Conservation (phyloP, 495 filamentous ascomycete species). For the Tuber indicum region DNA sequence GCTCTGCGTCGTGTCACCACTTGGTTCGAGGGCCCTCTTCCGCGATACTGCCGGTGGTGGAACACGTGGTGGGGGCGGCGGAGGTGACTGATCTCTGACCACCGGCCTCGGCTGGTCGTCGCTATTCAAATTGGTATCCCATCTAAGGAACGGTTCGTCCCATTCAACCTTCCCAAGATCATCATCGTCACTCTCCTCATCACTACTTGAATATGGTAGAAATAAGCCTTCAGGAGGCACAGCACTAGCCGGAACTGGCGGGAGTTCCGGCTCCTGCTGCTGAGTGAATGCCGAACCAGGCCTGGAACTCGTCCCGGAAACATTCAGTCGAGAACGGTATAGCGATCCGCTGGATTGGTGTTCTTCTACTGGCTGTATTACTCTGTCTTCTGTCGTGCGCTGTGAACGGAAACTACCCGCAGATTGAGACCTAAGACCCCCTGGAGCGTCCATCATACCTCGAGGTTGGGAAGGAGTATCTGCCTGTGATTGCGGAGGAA, state of each 20-base stretch:
- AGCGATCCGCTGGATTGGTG: background rate
- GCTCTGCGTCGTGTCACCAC: conserved; percentile 19
- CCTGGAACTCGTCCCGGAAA: background rate
- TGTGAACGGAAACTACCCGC: conserved; percentile 8
- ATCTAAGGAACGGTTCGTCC: conserved; percentile 45
- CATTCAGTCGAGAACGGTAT: background rate
- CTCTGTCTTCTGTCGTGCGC: background rate
- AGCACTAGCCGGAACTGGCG: conserved; percentile 41
- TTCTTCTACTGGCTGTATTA: background rate
- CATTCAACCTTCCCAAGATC: conserved; percentile 74
- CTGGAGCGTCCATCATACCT: conserved; percentile 4
- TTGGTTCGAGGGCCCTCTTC: conserved; percentile 10
- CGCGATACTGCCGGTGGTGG: conserved; percentile 9
- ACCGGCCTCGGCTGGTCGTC: conserved; percentile 17
- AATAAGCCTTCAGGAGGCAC: conserved; percentile 65
- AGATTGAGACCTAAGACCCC: conserved; percentile 2
- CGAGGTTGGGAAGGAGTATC: background rate
- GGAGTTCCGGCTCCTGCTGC: conserved; percentile 40
- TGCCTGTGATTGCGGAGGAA: conserved; percentile 7
- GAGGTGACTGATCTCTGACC: conserved; percentile 32
- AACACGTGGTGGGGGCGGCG: background rate
- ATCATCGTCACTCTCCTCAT: conserved; percentile 54
- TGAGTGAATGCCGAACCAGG: conserved; percentile 6
- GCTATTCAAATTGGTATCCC: conserved; percentile 17
- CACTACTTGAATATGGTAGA: conserved; percentile 63